Evolutionary conservation across 768 basidiomycete species (phyloP).

Genomic region (Imleria badia): DNA sequence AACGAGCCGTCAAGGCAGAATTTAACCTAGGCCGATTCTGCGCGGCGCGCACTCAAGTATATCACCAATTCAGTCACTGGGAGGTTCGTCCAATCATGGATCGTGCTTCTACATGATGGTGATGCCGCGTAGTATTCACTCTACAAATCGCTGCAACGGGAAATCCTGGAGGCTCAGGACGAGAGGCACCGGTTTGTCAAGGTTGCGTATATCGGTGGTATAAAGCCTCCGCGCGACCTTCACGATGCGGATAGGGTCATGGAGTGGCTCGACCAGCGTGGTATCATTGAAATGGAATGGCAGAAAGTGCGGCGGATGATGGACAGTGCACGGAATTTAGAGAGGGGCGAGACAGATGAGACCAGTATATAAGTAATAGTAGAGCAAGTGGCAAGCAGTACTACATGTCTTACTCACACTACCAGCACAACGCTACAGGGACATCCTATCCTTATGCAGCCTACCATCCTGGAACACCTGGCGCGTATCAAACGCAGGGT

Average conservation of each 20-base stretch:
- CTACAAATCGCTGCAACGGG: slow-evolving; percentile 55
- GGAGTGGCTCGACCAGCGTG: slow-evolving; percentile 76
- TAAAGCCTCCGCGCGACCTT: slow-evolving; percentile 63
- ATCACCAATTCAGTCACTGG: slow-evolving; percentile 78
- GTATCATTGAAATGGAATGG: slow-evolving; percentile 69
- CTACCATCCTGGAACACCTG: slow-evolving; percentile 51
- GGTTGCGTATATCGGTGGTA: slow-evolving; percentile 53
- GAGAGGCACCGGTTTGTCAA: slow-evolving; percentile 51
- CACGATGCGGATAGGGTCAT: slow-evolving; percentile 75
- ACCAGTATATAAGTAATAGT: slow-evolving; percentile 1
- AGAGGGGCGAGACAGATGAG: slow-evolving; percentile 47
- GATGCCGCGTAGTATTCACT: slow-evolving; percentile 54
- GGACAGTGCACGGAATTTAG: slow-evolving; percentile 68
- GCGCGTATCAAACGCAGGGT: slow-evolving; percentile 47
- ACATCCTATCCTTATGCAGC: slow-evolving; percentile 66
- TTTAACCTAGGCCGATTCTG: slow-evolving; percentile 81
- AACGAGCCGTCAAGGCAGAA: slow-evolving; percentile 29
- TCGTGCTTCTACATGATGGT: neutral
- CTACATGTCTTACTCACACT: slow-evolving; percentile 37
- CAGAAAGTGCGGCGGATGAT: slow-evolving; percentile 68
- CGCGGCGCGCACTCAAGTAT: slow-evolving; percentile 63
- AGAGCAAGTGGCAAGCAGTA: neutral
- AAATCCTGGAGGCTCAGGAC: slow-evolving; percentile 56
- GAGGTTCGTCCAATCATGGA: slow-evolving; percentile 51
- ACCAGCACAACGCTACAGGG: slow-evolving; percentile 41